These are phyloP conservation scores for Groenewaldozyma auringiensis DNA, from an alignment of 1,139 yeast genomes.

Conservation along the genomic window DNA sequence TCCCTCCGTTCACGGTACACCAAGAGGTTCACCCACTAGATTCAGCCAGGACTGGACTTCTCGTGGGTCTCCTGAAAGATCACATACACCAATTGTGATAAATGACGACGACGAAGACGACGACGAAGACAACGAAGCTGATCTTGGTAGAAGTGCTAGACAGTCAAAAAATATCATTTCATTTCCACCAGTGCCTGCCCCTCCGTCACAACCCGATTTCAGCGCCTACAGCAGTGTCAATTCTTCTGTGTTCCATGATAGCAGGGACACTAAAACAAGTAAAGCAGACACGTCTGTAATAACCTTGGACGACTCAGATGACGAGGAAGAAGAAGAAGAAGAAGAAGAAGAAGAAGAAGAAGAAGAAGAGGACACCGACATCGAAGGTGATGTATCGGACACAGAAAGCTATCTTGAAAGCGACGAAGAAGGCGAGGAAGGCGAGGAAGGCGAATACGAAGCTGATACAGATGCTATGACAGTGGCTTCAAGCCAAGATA, in stretches of 20 bases:
- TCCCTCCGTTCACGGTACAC: slow-evolving; percentile 18
- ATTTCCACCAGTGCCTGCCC: slow-evolving; percentile 8
- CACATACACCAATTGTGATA: slow-evolving; percentile 22
- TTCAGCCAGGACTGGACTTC: slow-evolving; percentile 23
- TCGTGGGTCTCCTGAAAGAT: slow-evolving; percentile 24
- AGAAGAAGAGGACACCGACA: slow-evolving; percentile 26
- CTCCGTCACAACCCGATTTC: slow-evolving; percentile 21
- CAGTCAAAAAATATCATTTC: background rate
- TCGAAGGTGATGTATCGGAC: slow-evolving; percentile 13
- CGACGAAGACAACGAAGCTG: slow-evolving; percentile 5
- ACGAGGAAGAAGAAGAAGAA: slow-evolving; percentile 5
- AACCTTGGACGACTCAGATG: slow-evolving; percentile 6
- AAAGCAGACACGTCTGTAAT: slow-evolving; percentile 1
- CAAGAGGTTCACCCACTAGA: slow-evolving; percentile 21
- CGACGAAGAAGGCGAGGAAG: slow-evolving; percentile 24
- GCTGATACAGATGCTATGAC: slow-evolving; percentile 23
- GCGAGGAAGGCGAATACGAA: slow-evolving; percentile 20
- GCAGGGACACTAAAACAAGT: background rate
- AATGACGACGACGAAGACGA: slow-evolving; percentile 14
- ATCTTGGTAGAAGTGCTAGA: slow-evolving; percentile 1
- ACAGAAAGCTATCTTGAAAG: slow-evolving; percentile 8
- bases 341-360: slow-evolving; percentile 17
- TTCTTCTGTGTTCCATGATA: slow-evolving; percentile 1
- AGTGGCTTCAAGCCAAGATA: slow-evolving; percentile 19
- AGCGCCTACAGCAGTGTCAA: slow-evolving; percentile 9